phyloP scores from a whole-genome alignment of 2,329 filamentous ascomycete genomes.

The Pseudofabraea citricarpa region DNA sequence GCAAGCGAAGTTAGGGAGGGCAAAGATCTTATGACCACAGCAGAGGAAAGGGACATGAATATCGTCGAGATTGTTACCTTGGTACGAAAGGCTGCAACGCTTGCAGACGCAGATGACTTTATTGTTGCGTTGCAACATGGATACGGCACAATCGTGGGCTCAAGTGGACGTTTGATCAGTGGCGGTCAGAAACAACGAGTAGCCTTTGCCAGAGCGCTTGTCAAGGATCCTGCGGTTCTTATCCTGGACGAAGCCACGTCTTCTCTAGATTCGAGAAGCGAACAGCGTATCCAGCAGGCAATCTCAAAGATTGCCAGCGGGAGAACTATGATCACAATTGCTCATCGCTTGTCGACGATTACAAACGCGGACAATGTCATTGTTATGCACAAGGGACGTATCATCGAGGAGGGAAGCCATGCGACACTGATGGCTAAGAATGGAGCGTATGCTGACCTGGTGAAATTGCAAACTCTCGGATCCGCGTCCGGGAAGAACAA shows the following conservation, averaged over 20 bases:
- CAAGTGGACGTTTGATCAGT: constrained; percentile 47
- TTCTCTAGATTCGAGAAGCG: constrained; percentile 53
- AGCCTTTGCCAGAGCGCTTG: constrained; percentile 52
- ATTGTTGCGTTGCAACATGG: constrained; percentile 46
- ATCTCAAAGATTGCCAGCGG: constrained; percentile 24
- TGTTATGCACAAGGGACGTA: constrained; percentile 32
- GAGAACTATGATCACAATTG: constrained; percentile 36
- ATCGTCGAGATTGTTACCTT: constrained; percentile 3
- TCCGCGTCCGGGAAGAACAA: background rate
- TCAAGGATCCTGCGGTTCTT: constrained; percentile 51
- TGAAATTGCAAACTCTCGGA: constrained; percentile 12
- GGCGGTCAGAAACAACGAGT: constrained; percentile 56
- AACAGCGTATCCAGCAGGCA: constrained; percentile 45
- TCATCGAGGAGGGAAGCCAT: constrained; percentile 35
- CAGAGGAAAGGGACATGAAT: constrained; percentile 12
- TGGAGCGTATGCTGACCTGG: constrained; percentile 44
- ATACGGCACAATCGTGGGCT: constrained; percentile 45
- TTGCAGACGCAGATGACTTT: constrained; percentile 56
- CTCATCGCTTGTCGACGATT: constrained; percentile 35
- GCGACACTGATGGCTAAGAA: constrained; percentile 21
- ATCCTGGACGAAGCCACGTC: constrained; percentile 59
- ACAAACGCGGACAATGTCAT: constrained; percentile 34
- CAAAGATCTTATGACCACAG: constrained; percentile 11
- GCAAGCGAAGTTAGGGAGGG: constrained; percentile 3
- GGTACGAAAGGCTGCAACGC: constrained; percentile 37